Evolutionary conservation across 768 basidiomycete species (phyloP), one percentile per base, ranked within the genome.

Genomic region (Pulveroboletus sp.): DNA sequence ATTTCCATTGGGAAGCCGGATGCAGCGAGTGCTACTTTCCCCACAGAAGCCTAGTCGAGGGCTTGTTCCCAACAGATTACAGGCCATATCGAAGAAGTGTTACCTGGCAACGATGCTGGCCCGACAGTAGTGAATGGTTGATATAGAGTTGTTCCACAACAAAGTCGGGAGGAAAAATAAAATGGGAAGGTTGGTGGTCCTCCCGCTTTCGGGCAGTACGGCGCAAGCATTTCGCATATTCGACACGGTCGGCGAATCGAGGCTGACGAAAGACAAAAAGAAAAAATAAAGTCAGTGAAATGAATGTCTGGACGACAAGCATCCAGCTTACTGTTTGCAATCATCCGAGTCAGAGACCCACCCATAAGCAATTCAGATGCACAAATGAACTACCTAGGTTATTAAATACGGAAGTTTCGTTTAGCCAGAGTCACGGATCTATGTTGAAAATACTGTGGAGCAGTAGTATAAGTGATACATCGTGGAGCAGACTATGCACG

Each of bases 401-500:
- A 61, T 69, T 64, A 58, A 53, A 56, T 49, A 48, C 30, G 55
- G 30, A 46, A 49, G 42, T 13, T 13, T 46, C 29, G 58, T 50
- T 55, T 38, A 51, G 41, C 56, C 40, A 49, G 43, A 34, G 44
- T 46, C 65, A 65, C 55, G 50, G 51, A 43, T 67, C 62, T 67
- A 67, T 60, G 62, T 64, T 57, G 56, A 43, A 53, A 49, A 56
- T 44, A 39, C 34, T 47, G 50, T 38, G 53, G 50, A 32, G 44
- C 29, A 24, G 54, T 54, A 55, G 51, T 51, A 55, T 58, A 63
- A 46, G 52, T 49, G 62, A 37, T 68, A 68, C 68, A 69, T 65
- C 39, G 35, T 50, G 42, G 47, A 63, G 59, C 51, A 62, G 56
- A 53, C 57, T 69, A 68, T 68, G 66, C 63, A 60, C 54, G 54